Evolutionary conservation across 2,329 filamentous ascomycete species (phyloP), one percentile per base, ranked within the genome.

Genomic region (Annulohypoxylon truncatum): DNA sequence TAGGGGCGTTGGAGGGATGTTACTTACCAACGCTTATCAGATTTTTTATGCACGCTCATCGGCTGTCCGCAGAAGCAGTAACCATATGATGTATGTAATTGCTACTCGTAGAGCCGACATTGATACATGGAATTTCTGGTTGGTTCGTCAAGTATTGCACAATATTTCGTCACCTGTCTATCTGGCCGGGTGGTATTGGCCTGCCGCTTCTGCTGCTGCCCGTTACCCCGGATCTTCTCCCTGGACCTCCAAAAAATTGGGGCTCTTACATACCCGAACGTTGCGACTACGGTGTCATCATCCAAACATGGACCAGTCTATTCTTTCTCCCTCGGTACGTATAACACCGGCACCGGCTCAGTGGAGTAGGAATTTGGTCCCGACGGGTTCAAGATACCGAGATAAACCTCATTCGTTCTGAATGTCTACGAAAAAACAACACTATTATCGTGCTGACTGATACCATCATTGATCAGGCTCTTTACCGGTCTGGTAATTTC

Each of bases 131-230:
- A 22, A 48, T 58, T 15, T 60, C 35, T 64, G 61, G 67, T 69
- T 70, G 68, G 66, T 28, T 61, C 46, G 48, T 61, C 12, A 47
- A 58, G 26, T 31, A 71, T 71, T 71, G 61, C 69, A 71, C 60
- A 69, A 71, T 71, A 71, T 69, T 62, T 68, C 64, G 64, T 69
- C 69, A 71, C 59, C 53, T 61, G 40, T 47, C 47, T 56, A 67
- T 52, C 44, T 57, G 54, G 61, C 47, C 38, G 6, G 38, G 35
- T 58, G 22, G 29, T n/a, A 67, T 65, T 65, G 64, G 67, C 13
- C 24, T 28, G 12, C 4, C 5, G 24, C 7, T 48, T 44, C 52
- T 61, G 56, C 52, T 50, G 62, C 46, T 59, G 59, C 51, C 64
- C 64, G 58, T 55, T 65, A 65, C 67, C 67, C 67, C 67, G 64